Conservation (phyloP, 208 protist species). For the Novymonas esmeraldas region DNA sequence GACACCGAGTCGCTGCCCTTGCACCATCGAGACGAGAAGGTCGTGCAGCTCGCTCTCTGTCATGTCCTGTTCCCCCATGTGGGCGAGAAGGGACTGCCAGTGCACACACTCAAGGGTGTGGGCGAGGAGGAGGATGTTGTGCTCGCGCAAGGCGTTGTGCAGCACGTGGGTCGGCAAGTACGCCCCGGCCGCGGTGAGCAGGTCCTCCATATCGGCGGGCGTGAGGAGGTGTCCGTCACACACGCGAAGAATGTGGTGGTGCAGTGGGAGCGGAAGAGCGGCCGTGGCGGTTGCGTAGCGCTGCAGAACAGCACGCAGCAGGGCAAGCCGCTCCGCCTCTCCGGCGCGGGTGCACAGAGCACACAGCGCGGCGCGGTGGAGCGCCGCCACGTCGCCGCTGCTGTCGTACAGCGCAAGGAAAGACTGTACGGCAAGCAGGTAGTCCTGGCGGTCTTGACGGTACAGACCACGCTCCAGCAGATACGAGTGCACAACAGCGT, state of each 20-base stretch:
- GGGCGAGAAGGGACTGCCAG: slow-evolving; percentile 28
- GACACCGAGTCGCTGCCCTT: slow-evolving; percentile 4
- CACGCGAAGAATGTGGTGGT: not conserved
- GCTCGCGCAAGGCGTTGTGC: slow-evolving; percentile 22
- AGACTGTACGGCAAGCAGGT: slow-evolving; percentile 29
- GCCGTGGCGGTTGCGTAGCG: not conserved
- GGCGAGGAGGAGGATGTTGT: slow-evolving; percentile 31
- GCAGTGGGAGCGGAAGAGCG: not conserved
- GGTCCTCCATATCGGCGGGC: slow-evolving; percentile 5
- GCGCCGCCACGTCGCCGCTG: slow-evolving; percentile 8
- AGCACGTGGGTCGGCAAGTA: slow-evolving; percentile 2
- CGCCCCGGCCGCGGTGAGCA: not conserved
- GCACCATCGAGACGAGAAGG: slow-evolving; percentile 28
- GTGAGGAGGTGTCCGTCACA: slow-evolving; percentile 11
- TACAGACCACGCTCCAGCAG: slow-evolving; percentile 24
- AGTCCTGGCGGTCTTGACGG: slow-evolving; percentile 21
- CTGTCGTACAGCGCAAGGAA: slow-evolving; percentile 18
- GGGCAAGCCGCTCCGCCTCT: slow-evolving; percentile 8
- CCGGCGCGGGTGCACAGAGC: slow-evolving; percentile 25
- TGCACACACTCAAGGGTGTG: slow-evolving; percentile 25
- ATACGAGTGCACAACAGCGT: slow-evolving; percentile 19
- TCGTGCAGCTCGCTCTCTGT: slow-evolving; percentile 27
- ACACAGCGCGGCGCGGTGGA: slow-evolving; percentile 13
- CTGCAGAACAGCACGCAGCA: slow-evolving; percentile 8
- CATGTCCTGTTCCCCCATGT: slow-evolving; percentile 28